phyloP scores from a whole-genome alignment of 208 protist species.

The Crithidia sp. region DNA sequence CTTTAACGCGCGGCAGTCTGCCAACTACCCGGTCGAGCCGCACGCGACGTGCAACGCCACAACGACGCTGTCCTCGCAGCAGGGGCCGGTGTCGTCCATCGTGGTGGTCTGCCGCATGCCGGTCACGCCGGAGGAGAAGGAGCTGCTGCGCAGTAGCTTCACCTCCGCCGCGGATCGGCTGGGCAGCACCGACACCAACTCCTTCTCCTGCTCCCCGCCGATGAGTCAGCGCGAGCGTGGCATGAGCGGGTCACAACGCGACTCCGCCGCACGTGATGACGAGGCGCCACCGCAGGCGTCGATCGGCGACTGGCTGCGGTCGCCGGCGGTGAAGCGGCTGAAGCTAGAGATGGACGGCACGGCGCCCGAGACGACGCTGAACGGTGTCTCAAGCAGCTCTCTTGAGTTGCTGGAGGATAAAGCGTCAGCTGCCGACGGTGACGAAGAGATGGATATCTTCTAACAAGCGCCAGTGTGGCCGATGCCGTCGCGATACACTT shows the following conservation, averaged over 20 bases:
- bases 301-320: slow-evolving; percentile 8
- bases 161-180: slow-evolving; percentile 14
- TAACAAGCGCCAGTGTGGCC: neutral
- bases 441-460: slow-evolving; percentile 16
- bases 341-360: slow-evolving; percentile 12
- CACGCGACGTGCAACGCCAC: slow-evolving; percentile 32
- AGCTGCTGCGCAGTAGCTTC: slow-evolving; percentile 26
- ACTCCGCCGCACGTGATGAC: neutral
- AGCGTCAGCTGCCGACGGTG: neutral
- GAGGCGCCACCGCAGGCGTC: slow-evolving; percentile 6
- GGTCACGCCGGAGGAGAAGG: slow-evolving; percentile 22
- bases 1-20: slow-evolving; percentile 43
- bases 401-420: neutral
- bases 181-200: slow-evolving; percentile 21
- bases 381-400: slow-evolving; percentile 9
- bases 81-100: slow-evolving; percentile 26
- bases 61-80: slow-evolving; percentile 18
- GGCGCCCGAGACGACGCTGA: neutral
- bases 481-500: neutral
- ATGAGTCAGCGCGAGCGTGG: slow-evolving; percentile 11
- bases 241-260: slow-evolving; percentile 11
- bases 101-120: slow-evolving; percentile 44
- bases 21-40: slow-evolving; percentile 23
- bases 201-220: slow-evolving; percentile 25
- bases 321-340: slow-evolving; percentile 24